Evolutionary conservation across 202 grass and related monocot genomes (phyloP), one percentile per base, ranked within the genome.

Genomic region (Carex arenaria): DNA sequence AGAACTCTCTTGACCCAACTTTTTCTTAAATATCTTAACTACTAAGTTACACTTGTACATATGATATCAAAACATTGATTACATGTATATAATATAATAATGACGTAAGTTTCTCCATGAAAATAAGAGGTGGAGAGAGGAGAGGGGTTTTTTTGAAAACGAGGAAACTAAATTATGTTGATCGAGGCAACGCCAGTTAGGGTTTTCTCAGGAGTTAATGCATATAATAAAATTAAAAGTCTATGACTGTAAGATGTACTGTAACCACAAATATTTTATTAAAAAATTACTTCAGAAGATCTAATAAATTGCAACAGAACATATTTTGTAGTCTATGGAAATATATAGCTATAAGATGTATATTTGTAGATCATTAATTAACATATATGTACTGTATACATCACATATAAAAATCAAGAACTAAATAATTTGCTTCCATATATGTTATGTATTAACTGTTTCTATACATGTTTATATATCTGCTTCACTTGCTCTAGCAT

Each of bases 401-500:
- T 32, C 3, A 73, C 45, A 49, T 11, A 49, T 49, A 49, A 49
- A 70, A 45, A 9, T 10, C 7, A 45, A 20, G 10, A 28, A 38
- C 45, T 28, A 52, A 52, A 68, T 19, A 10, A 68, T 18, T 68
- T 40, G 14, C 18, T 68, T 28, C 10, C 17, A 47, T 20, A 9
- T 45, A 45, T 7, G 42, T 70, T 70, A 70, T 70, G 67, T n/a
- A 70, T n/a, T 7, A 45, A 45, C 7, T 10, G 2, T 49, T 60
- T 60, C 6, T 60, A 64, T 64, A 28, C 28, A 15, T 34, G 14
- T 34, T 4, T 34, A 36, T 34, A 1, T 17, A 32, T 13, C 49
- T 75, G 28, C 63, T 84, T 83, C 2, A 60, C 81, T 80, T 92
- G 89, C 71, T 94, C 92, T 0, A 94, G 90, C 84, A 93, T 88